phyloP scores from a whole-genome alignment of 768 basidiomycete genomes.

The Agrocybe praecox region DNA sequence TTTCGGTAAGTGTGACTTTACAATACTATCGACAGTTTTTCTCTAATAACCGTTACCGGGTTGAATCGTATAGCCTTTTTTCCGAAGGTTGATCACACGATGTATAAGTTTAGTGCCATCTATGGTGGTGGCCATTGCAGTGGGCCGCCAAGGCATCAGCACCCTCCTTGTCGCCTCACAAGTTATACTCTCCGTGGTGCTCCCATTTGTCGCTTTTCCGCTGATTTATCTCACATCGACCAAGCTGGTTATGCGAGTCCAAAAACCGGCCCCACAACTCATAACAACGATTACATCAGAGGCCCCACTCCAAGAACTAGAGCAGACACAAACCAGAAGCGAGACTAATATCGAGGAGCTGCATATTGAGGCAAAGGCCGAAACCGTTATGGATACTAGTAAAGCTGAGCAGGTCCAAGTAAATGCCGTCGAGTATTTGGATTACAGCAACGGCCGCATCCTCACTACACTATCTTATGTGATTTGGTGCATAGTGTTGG shows the following conservation, averaged over 20 bases:
- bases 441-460: conserved; percentile 41
- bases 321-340: not conserved
- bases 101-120: conserved; percentile 71
- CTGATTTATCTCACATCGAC: conserved; percentile 70
- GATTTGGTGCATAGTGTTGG: conserved; percentile 47
- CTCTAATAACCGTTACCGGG: not conserved
- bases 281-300: not conserved
- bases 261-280: conserved; percentile 28
- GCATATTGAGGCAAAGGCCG: not conserved
- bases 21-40: not conserved
- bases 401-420: conserved; percentile 9
- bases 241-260: conserved; percentile 62
- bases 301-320: not conserved
- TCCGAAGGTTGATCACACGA: conserved; percentile 73
- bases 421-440: conserved; percentile 20
- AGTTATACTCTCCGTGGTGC: conserved; percentile 70
- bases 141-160: conserved; percentile 67
- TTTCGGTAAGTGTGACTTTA: conserved; percentile 41
- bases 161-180: conserved; percentile 73
- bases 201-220: conserved; percentile 76
- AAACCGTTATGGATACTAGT: conserved; percentile 3
- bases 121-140: conserved; percentile 62
- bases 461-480: conserved; percentile 44
- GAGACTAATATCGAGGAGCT: not conserved
- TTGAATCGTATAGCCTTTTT: conserved; percentile 40